Conservation (phyloP, 305 asterid genomes). For the Solanum hybrid region DNA sequence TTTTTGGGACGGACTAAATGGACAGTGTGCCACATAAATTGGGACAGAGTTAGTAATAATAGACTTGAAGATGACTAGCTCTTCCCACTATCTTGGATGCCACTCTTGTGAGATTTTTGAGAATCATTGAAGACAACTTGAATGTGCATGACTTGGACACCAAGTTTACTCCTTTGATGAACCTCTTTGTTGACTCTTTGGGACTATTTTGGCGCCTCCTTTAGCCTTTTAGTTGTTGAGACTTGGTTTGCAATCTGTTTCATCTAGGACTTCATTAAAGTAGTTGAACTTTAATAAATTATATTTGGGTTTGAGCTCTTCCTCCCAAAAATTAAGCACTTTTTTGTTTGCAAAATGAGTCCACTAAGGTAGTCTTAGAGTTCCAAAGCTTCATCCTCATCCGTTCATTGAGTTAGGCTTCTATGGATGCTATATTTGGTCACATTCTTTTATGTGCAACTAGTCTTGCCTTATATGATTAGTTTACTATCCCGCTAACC, state of each 20-base stretch:
- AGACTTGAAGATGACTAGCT: background rate
- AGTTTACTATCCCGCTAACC: background rate
- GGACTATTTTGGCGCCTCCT: background rate
- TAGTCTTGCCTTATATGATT: background rate
- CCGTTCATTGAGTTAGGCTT: background rate
- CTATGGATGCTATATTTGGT: background rate
- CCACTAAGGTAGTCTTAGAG: background rate
- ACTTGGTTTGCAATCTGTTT: background rate
- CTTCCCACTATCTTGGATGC: background rate
- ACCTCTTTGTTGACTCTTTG: background rate
- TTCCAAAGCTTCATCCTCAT: background rate
- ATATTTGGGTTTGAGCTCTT: background rate
- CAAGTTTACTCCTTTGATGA: background rate
- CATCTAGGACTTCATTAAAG: background rate
- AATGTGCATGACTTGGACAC: background rate
- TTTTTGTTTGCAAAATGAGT: background rate
- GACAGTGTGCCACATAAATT: background rate
- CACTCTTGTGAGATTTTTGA: background rate
- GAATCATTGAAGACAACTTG: background rate
- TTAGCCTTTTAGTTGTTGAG: background rate
- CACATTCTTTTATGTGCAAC: background rate
- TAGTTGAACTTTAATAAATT: background rate
- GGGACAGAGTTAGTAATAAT: background rate
- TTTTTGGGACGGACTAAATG: background rate
- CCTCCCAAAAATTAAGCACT: background rate